Evolutionary conservation across 2,329 filamentous ascomycete genomes (phyloP).

Genomic region (Xylaria sp.): DNA sequence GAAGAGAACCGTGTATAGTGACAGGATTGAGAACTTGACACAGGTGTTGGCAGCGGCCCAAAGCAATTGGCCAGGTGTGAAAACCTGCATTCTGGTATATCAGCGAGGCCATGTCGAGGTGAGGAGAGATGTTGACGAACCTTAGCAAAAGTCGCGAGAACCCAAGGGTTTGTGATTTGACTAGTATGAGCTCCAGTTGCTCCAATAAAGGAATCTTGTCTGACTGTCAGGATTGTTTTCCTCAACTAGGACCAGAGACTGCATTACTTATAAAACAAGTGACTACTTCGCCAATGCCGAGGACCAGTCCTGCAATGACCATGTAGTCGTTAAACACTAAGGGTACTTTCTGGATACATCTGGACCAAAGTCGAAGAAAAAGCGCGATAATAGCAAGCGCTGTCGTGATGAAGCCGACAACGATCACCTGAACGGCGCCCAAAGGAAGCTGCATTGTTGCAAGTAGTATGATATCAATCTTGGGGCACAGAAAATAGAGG

Average conservation of each 20-base stretch:
- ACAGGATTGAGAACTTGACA: conserved; percentile 1
- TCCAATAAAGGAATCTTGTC: too few relatives aligned
- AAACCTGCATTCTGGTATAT: neutral
- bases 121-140: neutral
- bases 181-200: too few relatives aligned
- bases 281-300: neutral
- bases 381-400: neutral
- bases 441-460: too few relatives aligned
- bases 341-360: neutral
- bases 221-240: neutral
- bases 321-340: neutral
- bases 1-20: neutral
- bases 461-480: too few relatives aligned
- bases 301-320: neutral
- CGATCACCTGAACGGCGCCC: neutral
- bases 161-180: too few relatives aligned
- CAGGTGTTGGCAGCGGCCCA: neutral
- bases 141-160: neutral
- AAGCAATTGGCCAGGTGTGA: neutral
- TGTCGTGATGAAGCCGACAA: neutral
- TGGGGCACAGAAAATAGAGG: too few relatives aligned
- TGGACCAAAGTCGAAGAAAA: neutral
- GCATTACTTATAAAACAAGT: neutral
- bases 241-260: neutral
- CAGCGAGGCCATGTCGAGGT: too few relatives aligned